phyloP scores from a whole-genome alignment of 768 basidiomycete species.

The Panaeolus cyanescens region DNA sequence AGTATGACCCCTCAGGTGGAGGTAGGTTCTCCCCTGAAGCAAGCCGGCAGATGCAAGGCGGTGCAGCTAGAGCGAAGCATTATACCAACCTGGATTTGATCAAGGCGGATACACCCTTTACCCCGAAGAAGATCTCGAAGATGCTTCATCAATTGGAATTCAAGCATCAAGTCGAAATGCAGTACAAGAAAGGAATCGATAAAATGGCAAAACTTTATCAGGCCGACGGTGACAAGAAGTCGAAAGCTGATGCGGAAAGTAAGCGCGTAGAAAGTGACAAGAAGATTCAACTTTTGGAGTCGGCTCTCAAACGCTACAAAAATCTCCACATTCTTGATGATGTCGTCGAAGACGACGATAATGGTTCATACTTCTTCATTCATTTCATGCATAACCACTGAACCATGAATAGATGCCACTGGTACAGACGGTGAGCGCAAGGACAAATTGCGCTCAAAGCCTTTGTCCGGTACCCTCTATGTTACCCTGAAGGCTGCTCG shows the following conservation, averaged over 20 bases:
- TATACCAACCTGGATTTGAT: conserved; percentile 91
- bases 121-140: conserved; percentile 92
- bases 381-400: conserved; percentile 9
- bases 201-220: conserved; percentile 98
- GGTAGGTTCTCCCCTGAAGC: conserved; percentile 42
- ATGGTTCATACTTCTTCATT: conserved; percentile 39
- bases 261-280: conserved; percentile 95
- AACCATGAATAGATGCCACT: conserved; percentile 36
- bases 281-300: conserved; percentile 91
- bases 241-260: conserved; percentile 88
- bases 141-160: conserved; percentile 99
- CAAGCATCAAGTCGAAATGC: conserved; percentile 97
- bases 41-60: conserved; percentile 37
- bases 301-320: conserved; percentile 95
- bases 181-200: conserved; percentile 97
- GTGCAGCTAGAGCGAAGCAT: conserved; percentile 55
- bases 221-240: conserved; percentile 96
- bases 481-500: conserved; percentile 88
- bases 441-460: conserved; percentile 91
- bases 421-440: conserved; percentile 84
- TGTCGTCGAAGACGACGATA: conserved; percentile 84
- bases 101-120: conserved; percentile 96
- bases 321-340: conserved; percentile 93
- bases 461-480: conserved; percentile 88
- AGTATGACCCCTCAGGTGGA: conserved; percentile 40